These are phyloP conservation scores for Heterobasidion parviporum DNA, from an alignment of 1,284 basidiomycete genomes.

Conservation along the genomic window DNA sequence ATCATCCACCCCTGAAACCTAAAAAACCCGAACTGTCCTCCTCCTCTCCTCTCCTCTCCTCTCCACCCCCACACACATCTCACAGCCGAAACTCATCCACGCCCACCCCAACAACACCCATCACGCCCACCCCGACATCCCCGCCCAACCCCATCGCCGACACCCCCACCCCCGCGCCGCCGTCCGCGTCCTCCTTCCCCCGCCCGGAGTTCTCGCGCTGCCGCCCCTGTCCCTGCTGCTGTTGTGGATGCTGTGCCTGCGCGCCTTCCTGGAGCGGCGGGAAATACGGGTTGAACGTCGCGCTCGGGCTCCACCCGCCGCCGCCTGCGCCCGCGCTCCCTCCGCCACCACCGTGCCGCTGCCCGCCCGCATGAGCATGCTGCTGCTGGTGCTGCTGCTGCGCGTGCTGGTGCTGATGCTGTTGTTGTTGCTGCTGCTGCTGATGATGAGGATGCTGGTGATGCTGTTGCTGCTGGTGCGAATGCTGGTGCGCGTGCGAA, in stretches of 20 bases:
- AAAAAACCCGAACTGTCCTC: too few species aligned
- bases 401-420: neutral
- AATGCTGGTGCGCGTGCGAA: neutral
- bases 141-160: neutral
- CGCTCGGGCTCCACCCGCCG: neutral
- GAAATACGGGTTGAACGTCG: conserved; percentile 60
- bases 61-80: too few species aligned
- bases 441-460: neutral
- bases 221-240: conserved; percentile 2
- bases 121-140: neutral
- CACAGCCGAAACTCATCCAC: neutral
- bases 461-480: neutral
- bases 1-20: too few species aligned
- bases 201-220: neutral
- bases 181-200: neutral
- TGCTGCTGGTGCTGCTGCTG: neutral
- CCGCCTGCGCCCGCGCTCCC: conserved; percentile 19
- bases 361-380: conserved; percentile 18
- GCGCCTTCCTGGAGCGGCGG: conserved; percentile 27
- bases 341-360: conserved; percentile 23
- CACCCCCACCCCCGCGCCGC: neutral
- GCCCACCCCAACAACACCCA: neutral
- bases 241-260: conserved; percentile 5
- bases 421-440: neutral
- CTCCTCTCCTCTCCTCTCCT: too few species aligned